These are phyloP conservation scores for Diaporthe citri DNA, from an alignment of 2,329 filamentous ascomycete species.

Conservation along the genomic window DNA sequence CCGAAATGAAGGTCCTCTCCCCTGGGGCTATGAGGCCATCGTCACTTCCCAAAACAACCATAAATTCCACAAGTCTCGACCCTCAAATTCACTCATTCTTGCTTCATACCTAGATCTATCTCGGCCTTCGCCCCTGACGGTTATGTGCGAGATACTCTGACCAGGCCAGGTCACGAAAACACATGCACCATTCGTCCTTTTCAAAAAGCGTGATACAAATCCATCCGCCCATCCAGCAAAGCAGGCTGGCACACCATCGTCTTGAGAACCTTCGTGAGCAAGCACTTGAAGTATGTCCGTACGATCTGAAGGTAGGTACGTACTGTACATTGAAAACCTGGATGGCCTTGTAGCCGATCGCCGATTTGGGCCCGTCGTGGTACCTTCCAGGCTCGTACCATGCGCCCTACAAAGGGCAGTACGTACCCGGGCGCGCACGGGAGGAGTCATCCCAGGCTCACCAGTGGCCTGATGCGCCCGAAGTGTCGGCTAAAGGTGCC, in stretches of 20 bases:
- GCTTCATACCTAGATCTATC: neutral
- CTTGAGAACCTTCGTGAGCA: conserved; percentile 12
- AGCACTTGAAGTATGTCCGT: neutral
- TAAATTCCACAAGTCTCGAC: conserved; percentile 10
- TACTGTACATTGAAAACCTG: conserved; percentile 16
- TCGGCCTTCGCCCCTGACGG: conserved; percentile 22
- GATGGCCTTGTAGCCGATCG: neutral
- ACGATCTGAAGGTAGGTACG: neutral
- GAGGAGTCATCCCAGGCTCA: conserved; percentile 40
- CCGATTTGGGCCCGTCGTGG: neutral
- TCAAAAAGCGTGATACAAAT: neutral
- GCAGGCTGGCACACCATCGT: conserved; percentile 5
- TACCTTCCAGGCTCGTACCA: neutral
- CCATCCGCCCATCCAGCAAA: neutral
- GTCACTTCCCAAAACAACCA: conserved; percentile 29
- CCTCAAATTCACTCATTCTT: neutral
- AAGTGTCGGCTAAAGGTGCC: conserved; percentile 11
- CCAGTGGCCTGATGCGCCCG: conserved; percentile 37
- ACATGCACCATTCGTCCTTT: neutral
- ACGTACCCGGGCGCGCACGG: conserved; percentile 39
- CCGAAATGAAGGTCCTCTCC: conserved; percentile 30
- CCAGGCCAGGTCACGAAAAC: neutral
- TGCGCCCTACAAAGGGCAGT: neutral
- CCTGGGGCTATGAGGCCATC: conserved; percentile 29
- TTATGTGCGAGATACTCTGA: neutral